These are phyloP conservation scores for Sesbania bispinosa DNA, from an alignment of 306 rosid genomes.

Conservation along the genomic window DNA sequence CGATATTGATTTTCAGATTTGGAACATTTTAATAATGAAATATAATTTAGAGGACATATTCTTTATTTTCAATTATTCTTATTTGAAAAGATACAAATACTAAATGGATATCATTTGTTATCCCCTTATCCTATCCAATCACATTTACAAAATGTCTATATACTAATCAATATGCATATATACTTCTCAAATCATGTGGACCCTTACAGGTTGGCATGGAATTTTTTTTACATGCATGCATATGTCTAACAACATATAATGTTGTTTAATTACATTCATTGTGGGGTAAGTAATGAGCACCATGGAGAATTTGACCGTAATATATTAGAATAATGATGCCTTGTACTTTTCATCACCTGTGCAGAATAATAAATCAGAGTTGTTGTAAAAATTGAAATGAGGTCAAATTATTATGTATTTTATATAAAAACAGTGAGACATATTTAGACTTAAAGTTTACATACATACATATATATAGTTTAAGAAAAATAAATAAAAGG, in stretches of 20 bases:
- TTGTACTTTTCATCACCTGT: neutral
- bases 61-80: constrained; percentile 27
- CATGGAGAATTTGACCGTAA: no score
- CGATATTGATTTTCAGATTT: neutral
- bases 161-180: neutral
- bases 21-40: neutral
- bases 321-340: neutral
- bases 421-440: neutral
- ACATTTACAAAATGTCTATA: neutral
- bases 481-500: neutral
- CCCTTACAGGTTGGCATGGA: constrained; percentile 24
- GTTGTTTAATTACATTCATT: no score
- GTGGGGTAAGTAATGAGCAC: no score
- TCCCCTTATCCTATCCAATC: constrained; percentile 34
- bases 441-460: no score
- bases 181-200: constrained; percentile 19
- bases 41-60: neutral
- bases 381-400: neutral
- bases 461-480: no score
- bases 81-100: constrained; percentile 4
- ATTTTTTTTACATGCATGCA: constrained; percentile 16
- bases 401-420: neutral
- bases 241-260: neutral
- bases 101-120: neutral
- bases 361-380: neutral